Percentiles rank a stretch among this genome's conserved stretches.
These are phyloP conservation scores for Cladosporium sp. DNA, from an alignment of 2,329 filamentous ascomycete species.

Conservation along the genomic window DNA sequence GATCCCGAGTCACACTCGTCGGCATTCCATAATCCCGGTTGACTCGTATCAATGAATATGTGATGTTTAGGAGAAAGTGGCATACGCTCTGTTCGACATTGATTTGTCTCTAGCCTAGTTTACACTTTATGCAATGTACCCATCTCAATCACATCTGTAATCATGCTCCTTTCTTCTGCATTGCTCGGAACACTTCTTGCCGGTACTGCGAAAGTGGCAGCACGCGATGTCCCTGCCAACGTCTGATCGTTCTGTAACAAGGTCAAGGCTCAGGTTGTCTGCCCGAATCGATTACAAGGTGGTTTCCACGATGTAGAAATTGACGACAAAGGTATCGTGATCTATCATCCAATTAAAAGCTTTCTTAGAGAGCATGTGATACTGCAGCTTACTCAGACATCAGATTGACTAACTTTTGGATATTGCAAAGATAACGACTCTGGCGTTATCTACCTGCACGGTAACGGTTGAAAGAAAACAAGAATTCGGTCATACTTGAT, in stretches of 20 bases:
- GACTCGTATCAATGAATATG: too few relatives aligned
- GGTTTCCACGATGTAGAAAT: slow-evolving; percentile 8
- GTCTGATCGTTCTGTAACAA: slow-evolving; percentile 12
- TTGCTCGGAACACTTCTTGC: background rate
- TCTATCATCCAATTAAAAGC: background rate
- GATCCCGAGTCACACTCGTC: too few relatives aligned
- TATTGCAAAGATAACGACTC: slow-evolving; percentile 13
- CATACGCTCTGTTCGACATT: background rate
- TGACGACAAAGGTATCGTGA: slow-evolving; percentile 2
- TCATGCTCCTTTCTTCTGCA: background rate
- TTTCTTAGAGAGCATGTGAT: background rate
- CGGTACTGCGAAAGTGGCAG: background rate
- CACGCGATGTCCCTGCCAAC: slow-evolving; percentile 7
- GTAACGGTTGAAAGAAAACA: slow-evolving; percentile 33
- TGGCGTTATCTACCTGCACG: slow-evolving; percentile 45
- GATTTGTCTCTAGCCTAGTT: background rate
- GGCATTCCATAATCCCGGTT: too few relatives aligned
- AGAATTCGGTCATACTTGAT: too few relatives aligned
- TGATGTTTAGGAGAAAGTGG: too few relatives aligned
- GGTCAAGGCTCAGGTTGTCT: slow-evolving; percentile 7
- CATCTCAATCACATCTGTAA: background rate
- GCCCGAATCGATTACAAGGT: slow-evolving; percentile 4
- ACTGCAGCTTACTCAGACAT: background rate
- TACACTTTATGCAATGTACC: background rate
- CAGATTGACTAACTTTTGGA: slow-evolving; percentile 1